These are phyloP conservation scores for Hemisphaericaspora xylofermentans DNA, from an alignment of 1,139 yeast species.

Conservation along the genomic window DNA sequence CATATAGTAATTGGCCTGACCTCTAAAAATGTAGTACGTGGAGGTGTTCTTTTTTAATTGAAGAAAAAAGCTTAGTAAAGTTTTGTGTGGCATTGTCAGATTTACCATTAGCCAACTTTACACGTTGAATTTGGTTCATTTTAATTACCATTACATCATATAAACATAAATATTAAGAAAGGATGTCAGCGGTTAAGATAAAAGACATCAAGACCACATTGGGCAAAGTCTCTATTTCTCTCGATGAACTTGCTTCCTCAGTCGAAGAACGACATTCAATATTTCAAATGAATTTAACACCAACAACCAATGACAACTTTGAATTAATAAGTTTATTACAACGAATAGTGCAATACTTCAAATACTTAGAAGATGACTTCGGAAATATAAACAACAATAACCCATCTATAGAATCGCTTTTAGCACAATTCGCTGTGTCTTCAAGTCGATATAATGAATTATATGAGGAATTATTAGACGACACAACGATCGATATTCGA, in stretches of 20 bases:
- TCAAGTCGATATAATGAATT: constrained; percentile 21
- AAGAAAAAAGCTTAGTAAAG: too few species aligned
- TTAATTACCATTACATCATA: too few species aligned
- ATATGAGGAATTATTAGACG: constrained; percentile 24
- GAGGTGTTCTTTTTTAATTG: too few species aligned
- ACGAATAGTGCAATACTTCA: constrained; percentile 31
- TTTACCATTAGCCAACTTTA: too few species aligned
- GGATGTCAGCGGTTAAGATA: constrained; percentile 6
- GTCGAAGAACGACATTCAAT: constrained; percentile 55
- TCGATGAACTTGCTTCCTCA: constrained; percentile 35
- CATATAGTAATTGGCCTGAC: too few species aligned
- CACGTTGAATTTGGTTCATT: too few species aligned
- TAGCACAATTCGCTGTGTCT: constrained; percentile 2
- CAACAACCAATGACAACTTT: constrained; percentile 53
- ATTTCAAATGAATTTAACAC: constrained; percentile 42
- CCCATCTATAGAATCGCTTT: neutral
- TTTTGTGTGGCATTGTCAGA: too few species aligned
- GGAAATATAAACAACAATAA: constrained; percentile 4
- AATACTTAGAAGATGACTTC: constrained; percentile 36
- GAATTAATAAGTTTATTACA: constrained; percentile 47
- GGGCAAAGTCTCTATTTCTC: constrained; percentile 12
- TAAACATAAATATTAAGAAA: neutral
- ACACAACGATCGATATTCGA: constrained; percentile 31
- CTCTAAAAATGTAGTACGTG: too few species aligned
- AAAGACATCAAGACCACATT: constrained; percentile 18